These are phyloP conservation scores for Jasminum sambac DNA, from an alignment of 257 asterid genomes.

Conservation along the genomic window DNA sequence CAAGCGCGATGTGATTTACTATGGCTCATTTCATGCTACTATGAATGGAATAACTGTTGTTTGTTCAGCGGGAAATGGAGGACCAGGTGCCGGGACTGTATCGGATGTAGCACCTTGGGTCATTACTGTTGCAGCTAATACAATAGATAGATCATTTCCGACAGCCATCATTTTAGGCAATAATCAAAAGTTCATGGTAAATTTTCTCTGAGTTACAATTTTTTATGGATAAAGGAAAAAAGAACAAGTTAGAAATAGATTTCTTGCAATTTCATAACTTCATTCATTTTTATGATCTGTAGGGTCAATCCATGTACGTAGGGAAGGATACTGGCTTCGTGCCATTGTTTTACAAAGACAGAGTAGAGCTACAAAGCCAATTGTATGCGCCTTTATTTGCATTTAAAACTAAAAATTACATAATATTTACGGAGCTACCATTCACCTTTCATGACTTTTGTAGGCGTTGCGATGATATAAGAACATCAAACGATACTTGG, in stretches of 20 bases:
- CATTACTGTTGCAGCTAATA: conserved; percentile 43
- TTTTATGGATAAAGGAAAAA: neutral
- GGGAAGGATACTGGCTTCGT: conserved; percentile 26
- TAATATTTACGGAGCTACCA: neutral
- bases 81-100: conserved; percentile 35
- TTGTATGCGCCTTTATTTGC: neutral
- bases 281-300: neutral
- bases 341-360: conserved; percentile 28
- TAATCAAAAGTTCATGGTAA: conserved; percentile 40
- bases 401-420: neutral
- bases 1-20: conserved; percentile 37
- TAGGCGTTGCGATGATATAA: conserved; percentile 35
- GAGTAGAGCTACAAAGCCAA: conserved; percentile 22
- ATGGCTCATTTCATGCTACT: conserved; percentile 49
- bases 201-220: neutral
- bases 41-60: conserved; percentile 39
- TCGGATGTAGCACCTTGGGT: conserved; percentile 43
- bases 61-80: conserved; percentile 46
- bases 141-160: conserved; percentile 41
- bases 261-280: neutral
- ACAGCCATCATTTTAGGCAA: conserved; percentile 46
- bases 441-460: neutral
- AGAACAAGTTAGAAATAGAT: no score
- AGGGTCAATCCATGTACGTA: conserved; percentile 41
- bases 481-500: neutral